These are phyloP conservation scores for Schwanniomyces occidentalis DNA, from an alignment of 805 yeast genomes.

Conservation along the genomic window DNA sequence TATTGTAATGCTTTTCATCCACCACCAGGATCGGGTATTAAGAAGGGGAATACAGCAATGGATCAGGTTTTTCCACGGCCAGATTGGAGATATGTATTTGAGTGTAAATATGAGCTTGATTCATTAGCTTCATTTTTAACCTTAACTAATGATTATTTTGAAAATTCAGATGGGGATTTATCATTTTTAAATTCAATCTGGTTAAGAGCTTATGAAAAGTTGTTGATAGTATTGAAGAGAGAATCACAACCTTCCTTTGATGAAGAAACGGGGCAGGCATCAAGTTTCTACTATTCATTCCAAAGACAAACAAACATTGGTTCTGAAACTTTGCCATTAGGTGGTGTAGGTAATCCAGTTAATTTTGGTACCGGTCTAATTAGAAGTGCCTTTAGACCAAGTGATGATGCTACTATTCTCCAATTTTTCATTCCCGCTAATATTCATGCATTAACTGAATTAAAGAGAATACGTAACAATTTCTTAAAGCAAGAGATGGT, in stretches of 20 bases:
- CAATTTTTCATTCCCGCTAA: slow-evolving; percentile 87
- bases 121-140: slow-evolving; percentile 81
- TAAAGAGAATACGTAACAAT: slow-evolving; percentile 34
- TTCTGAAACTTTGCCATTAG: slow-evolving; percentile 75
- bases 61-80: slow-evolving; percentile 73
- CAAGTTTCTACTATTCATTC: slow-evolving; percentile 60
- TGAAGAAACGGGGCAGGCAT: slow-evolving; percentile 46
- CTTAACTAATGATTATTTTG: slow-evolving; percentile 68
- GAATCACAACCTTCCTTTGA: slow-evolving; percentile 65
- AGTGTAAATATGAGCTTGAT: slow-evolving; percentile 88
- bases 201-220: slow-evolving; percentile 55
- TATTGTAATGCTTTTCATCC: slow-evolving; percentile 94
- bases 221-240: slow-evolving; percentile 54
- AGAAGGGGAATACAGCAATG: slow-evolving; percentile 49
- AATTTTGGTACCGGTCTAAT: slow-evolving; percentile 66
- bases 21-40: slow-evolving; percentile 55
- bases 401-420: slow-evolving; percentile 81
- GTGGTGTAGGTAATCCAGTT: slow-evolving; percentile 85
- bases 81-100: slow-evolving; percentile 72
- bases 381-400: slow-evolving; percentile 84
- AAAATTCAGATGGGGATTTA: slow-evolving; percentile 48
- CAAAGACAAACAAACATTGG: slow-evolving; percentile 74
- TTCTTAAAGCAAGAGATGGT: slow-evolving; percentile 16
- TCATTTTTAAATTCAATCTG: slow-evolving; percentile 52
- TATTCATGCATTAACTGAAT: slow-evolving; percentile 69